Conservation (phyloP, 441 rosid genomes). For the Mallotus repandus region DNA sequence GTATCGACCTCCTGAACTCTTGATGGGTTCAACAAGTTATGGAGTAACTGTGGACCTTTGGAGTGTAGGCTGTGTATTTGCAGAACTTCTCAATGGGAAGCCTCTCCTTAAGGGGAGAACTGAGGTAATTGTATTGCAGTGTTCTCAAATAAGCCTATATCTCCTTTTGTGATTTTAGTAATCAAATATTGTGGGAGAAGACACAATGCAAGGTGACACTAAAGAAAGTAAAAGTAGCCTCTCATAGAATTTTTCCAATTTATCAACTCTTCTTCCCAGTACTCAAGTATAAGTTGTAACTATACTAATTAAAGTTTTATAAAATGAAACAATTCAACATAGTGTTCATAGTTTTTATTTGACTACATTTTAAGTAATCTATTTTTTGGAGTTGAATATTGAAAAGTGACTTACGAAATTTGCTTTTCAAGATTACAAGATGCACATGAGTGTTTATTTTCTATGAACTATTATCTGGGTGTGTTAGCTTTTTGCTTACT, state of each 20-base stretch:
- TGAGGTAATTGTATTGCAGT: conserved; percentile 45
- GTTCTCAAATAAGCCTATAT: neutral
- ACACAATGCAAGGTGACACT: too few species aligned
- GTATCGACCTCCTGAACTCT: conserved; percentile 95
- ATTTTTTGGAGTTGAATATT: neutral
- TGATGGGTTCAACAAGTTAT: conserved; percentile 87
- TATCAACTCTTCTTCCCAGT: neutral
- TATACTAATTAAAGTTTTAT: neutral
- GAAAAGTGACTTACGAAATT: neutral
- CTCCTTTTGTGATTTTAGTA: neutral
- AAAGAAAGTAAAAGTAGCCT: neutral
- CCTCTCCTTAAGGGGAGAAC: conserved; percentile 91
- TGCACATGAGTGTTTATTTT: neutral
- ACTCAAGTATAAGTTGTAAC: neutral
- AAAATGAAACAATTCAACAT: neutral
- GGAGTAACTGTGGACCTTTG: conserved; percentile 79
- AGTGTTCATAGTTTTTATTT: neutral
- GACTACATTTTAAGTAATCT: neutral
- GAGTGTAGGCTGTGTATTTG: conserved; percentile 93
- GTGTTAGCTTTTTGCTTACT: too few species aligned
- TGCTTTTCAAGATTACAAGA: neutral
- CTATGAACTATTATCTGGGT: too few species aligned
- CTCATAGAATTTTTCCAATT: neutral
- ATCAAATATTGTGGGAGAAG: neutral
- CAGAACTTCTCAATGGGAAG: conserved; percentile 65